Evolutionary conservation across 257 asterid genomes (phyloP), one percentile per base, ranked within the genome.

Genomic region (Solanum pimpinellifolium): DNA sequence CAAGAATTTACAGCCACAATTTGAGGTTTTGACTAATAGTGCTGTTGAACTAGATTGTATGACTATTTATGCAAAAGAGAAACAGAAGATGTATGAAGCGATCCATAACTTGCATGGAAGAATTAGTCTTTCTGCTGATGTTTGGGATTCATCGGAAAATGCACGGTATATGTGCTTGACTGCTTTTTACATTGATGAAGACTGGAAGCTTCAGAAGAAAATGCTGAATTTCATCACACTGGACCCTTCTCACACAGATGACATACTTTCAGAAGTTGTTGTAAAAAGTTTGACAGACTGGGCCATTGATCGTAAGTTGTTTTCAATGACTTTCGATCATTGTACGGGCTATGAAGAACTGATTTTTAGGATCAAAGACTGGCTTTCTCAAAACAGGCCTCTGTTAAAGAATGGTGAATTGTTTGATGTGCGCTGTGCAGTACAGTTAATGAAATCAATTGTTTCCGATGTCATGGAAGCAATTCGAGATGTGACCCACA

Each of bases 1-100:
- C 85, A 97, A 93, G 93, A 95, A 95, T 91, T 92, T 97, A 88
- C 99, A 96, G 90, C 99, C 99, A 65, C 66, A 94, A 90, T 97
- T 97, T 91, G 99, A 96, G 86, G 91, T 93, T 69, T 91, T 93
- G 88, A 88, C 86, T 65, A 91, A 87, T 88, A 93, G 89, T 80
- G 92, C 93, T 70, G 87, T 95, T 88, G 99, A 96, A 90, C 87
- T 89, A 16, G 99, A 97, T 88, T 97, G 99, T 82, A 88, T 96
- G 93, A 42, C 93, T 72, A 92, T 97, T 75, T 95, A 91, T 65
- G 88, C 86, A 83, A 94, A 93, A 89, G 98, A 97, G 94, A 97
- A 93, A 87, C 96, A 93, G 89, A 95, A 93, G 92, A 86, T 96
- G 39, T 93, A 92, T 20, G 96, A 94, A 83, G 85, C 89, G 73